Base-by-base conservation (phyloP, 2,329 filamentous ascomycete species). In the Xylariaceae sp. region DNA sequence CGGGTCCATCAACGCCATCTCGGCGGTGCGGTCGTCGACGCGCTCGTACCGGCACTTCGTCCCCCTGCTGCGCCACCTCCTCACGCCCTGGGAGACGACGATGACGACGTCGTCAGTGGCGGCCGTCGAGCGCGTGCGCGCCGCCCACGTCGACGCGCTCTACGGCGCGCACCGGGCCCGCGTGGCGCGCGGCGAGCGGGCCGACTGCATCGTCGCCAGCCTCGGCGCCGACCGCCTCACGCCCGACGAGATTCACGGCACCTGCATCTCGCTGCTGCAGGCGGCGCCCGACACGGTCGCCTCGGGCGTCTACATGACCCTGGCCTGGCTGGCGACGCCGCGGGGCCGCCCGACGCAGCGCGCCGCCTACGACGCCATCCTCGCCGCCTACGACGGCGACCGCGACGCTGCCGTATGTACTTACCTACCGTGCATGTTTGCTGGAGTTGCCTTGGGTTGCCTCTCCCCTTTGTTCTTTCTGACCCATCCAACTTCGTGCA, bases 271-370 rank as follows among this genome's bases (percentile, higher is more conserved):
- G 12, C 33, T 50, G 2, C 39, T 50, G 4, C 45, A 50, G 35
- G 47, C 47, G 4, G 47, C 44, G 16, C 45, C 47, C 11, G 47
- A 50, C 28, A 47, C 45, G 1, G 44, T 47, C 8, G 45, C 47
- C 12, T 45, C 42, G 4, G 43, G 36, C 8, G 35, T 47, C 6
- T 49, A 50, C 28, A 31, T 45, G 13, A 35, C 37, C 7, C 37
- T 46, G 8, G 47, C 43, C 8, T 48, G 45, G 45, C 35, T 50
- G 2, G 42, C 34, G 5, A 44, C 31, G 5, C 40, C 47, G 13
- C 38, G 28, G 12, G 47, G 47, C 4, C 40, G 37, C 18, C 24
- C 36, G 10, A 44, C 44, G 19, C 44, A 46, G 29, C 14, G 32
- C 9, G 31, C 32, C 9, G 36, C 45, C 1, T 39, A 42, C 24